These are phyloP conservation scores for Tuber melanosporum DNA, from an alignment of 495 filamentous ascomycete genomes.

Conservation along the genomic window DNA sequence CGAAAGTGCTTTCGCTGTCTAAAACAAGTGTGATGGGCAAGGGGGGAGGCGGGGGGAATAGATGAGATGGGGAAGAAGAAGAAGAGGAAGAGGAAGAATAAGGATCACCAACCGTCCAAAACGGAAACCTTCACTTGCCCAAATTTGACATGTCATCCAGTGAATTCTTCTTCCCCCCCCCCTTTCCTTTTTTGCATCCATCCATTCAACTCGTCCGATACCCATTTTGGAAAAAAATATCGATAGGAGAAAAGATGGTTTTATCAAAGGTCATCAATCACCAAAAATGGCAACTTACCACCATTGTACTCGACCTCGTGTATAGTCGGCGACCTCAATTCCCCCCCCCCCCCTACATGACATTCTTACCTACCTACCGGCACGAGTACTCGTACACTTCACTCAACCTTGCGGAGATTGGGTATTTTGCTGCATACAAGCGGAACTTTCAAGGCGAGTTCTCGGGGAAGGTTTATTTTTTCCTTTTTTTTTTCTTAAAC, in stretches of 20 bases:
- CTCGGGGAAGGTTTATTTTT: background rate
- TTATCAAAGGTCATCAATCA: background rate
- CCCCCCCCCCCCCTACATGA: background rate
- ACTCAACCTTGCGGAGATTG: background rate
- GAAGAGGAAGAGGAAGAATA: no score
- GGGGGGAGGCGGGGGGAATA: no score
- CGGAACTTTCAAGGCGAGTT: background rate
- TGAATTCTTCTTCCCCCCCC: background rate
- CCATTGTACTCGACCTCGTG: background rate
- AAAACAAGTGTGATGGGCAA: no score
- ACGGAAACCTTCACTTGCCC: background rate
- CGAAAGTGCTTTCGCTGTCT: no score
- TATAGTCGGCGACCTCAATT: background rate
- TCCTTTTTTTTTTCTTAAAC: background rate
- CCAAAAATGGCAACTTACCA: background rate
- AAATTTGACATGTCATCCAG: background rate
- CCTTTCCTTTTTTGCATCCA: background rate
- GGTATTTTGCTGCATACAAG: background rate
- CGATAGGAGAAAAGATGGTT: no score
- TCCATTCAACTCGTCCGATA: background rate
- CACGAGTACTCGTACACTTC: background rate
- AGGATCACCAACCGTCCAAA: background rate
- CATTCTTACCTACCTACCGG: background rate
- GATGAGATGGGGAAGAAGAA: no score
- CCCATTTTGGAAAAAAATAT: background rate